Evolutionary conservation across 2,329 filamentous ascomycete species (phyloP).

Genomic region (Metarhizium rileyi): DNA sequence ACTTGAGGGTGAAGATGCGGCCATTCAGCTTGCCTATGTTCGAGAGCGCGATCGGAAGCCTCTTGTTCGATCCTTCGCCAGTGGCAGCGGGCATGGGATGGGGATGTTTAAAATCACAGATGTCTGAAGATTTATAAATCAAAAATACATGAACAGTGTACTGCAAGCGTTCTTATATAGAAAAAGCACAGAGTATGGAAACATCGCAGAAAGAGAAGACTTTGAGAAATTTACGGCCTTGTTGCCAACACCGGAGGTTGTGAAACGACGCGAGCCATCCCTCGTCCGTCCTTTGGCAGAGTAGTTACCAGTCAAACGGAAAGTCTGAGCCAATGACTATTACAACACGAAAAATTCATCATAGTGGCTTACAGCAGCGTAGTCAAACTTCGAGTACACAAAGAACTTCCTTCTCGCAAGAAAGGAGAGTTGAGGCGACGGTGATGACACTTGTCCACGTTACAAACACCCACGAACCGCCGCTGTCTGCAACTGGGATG

Average conservation of each 20-base stretch:
- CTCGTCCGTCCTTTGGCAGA: neutral
- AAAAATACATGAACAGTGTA: neutral
- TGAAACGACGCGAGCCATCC: neutral
- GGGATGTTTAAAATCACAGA: neutral
- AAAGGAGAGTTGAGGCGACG: too few species aligned
- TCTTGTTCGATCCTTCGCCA: constrained; percentile 8
- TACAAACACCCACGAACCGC: too few species aligned
- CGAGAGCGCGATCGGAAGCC: neutral
- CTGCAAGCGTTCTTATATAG: neutral
- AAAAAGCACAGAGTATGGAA: neutral
- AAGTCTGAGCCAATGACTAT: too few species aligned
- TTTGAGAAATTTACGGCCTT: neutral
- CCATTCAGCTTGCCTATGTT: neutral
- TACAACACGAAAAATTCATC: too few species aligned
- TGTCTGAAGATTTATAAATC: neutral
- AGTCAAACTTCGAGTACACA: too few species aligned
- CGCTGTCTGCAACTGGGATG: too few species aligned
- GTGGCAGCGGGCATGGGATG: constrained; percentile 2
- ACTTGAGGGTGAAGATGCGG: constrained; percentile 8
- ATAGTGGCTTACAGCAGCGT: too few species aligned
- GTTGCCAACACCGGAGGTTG: neutral
- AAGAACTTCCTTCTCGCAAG: too few species aligned
- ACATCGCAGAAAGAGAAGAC: neutral
- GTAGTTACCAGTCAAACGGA: too few species aligned
- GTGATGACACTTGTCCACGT: too few species aligned